A percentile compares a stretch with the other conserved stretches of the same genome.
Evolutionary conservation across 164 flowering plant genomes (phyloP).

Genomic region (Umbilicus rupestris): DNA sequence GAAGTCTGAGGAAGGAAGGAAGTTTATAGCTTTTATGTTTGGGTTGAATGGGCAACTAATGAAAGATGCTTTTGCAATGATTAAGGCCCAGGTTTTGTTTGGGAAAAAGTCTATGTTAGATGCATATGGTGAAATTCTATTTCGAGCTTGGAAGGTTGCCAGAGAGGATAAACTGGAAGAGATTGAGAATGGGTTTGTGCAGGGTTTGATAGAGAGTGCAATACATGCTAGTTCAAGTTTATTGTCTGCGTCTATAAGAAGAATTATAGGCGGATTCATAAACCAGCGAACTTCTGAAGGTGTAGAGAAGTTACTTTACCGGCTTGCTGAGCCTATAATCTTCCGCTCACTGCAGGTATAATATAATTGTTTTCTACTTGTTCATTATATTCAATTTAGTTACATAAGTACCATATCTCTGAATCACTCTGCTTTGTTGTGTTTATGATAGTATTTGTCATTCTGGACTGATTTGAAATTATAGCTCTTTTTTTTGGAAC

Average conservation of each 20-base stretch:
- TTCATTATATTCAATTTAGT: background rate
- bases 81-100: slow-evolving; percentile 74
- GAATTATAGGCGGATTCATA: slow-evolving; percentile 74
- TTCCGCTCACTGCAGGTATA: slow-evolving; percentile 83
- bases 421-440: background rate
- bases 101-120: slow-evolving; percentile 83
- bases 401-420: background rate
- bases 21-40: slow-evolving; percentile 56
- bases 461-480: too few species aligned
- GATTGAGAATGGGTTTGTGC: slow-evolving; percentile 65
- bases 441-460: background rate
- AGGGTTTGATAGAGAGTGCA: slow-evolving; percentile 71
- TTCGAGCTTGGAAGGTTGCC: slow-evolving; percentile 66
- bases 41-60: slow-evolving; percentile 58
- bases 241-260: slow-evolving; percentile 65
- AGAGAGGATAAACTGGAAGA: slow-evolving; percentile 40
- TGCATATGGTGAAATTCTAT: slow-evolving; percentile 69
- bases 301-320: slow-evolving; percentile 75
- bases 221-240: slow-evolving; percentile 48
- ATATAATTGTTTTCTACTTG: background rate
- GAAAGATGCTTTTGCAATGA: slow-evolving; percentile 72
- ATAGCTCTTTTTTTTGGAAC: background rate
- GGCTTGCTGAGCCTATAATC: slow-evolving; percentile 82
- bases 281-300: slow-evolving; percentile 60
- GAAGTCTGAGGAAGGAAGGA: slow-evolving; percentile 81